Conservation (phyloP, 2,329 filamentous ascomycete genomes). For the Biscogniauxia marginata region DNA sequence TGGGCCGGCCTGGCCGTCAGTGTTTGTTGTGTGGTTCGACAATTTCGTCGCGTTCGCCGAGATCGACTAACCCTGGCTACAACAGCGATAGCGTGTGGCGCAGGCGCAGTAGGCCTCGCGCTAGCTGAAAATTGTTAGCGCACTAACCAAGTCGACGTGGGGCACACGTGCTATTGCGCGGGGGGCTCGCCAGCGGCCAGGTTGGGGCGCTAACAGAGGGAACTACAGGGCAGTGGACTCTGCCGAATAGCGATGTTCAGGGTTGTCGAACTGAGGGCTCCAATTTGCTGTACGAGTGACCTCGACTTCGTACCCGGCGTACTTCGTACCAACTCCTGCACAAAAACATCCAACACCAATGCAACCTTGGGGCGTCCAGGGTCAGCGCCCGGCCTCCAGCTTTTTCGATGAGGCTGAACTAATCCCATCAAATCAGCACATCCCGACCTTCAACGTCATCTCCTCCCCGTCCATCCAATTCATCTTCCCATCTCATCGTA, state of each 20-base stretch:
- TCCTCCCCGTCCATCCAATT: constrained; percentile 14
- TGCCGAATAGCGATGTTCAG: neutral
- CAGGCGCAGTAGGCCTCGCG: neutral
- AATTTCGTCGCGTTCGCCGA: neutral
- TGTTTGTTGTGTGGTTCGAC: neutral
- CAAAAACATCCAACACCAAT: neutral
- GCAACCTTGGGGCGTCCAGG: neutral
- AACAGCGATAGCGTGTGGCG: neutral
- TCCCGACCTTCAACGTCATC: constrained; percentile 27
- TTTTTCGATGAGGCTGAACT: constrained; percentile 30
- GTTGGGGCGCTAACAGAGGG: neutral
- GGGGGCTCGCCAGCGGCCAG: too few species aligned
- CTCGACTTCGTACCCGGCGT: neutral
- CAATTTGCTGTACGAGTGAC: neutral
- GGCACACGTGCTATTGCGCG: neutral
- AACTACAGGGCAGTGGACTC: neutral
- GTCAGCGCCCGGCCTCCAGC: constrained; percentile 1
- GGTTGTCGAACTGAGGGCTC: neutral
- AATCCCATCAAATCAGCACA: constrained; percentile 20
- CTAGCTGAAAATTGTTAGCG: neutral
- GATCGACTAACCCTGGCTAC: neutral
- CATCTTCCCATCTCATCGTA: constrained; percentile 11
- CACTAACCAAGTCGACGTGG: neutral
- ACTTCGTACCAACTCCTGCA: neutral
- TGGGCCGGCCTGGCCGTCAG: neutral